Conservation (phyloP, 2,329 filamentous ascomycete species). For the Cytospora leucostoma region DNA sequence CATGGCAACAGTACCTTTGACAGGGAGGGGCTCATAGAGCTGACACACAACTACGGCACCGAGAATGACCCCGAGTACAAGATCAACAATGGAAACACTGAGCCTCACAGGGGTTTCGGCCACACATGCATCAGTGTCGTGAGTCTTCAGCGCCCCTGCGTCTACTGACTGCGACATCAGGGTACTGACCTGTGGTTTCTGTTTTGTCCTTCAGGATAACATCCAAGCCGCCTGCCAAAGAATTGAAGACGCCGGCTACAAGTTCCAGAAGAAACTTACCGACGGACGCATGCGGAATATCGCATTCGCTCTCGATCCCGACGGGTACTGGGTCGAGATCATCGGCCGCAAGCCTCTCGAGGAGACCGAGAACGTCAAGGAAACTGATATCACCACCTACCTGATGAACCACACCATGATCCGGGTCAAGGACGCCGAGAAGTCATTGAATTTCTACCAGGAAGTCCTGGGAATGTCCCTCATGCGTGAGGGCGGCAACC, state of each 20-base stretch:
- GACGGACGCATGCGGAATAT: slow-evolving; percentile 88
- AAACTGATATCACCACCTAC: slow-evolving; percentile 75
- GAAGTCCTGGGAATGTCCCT: slow-evolving; percentile 88
- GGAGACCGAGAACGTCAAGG: slow-evolving; percentile 69
- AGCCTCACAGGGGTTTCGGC: slow-evolving; percentile 80
- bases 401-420: slow-evolving; percentile 93
- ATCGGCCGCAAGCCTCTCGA: slow-evolving; percentile 72
- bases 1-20: slow-evolving; percentile 72
- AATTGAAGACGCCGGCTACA: slow-evolving; percentile 86
- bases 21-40: slow-evolving; percentile 86
- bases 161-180: background rate
- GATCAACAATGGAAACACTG: slow-evolving; percentile 86
- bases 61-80: slow-evolving; percentile 81
- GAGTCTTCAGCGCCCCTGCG: background rate
- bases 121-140: slow-evolving; percentile 78
- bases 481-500: slow-evolving; percentile 70
- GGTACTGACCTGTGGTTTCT: background rate
- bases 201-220: slow-evolving; percentile 52
- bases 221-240: slow-evolving; percentile 88
- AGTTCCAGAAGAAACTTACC: slow-evolving; percentile 90
- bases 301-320: slow-evolving; percentile 86
- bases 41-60: slow-evolving; percentile 84
- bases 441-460: slow-evolving; percentile 77
- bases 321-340: slow-evolving; percentile 85
- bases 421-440: slow-evolving; percentile 79